These are phyloP conservation scores for Boletus reticuloceps DNA, from an alignment of 768 basidiomycete species.

Conservation along the genomic window DNA sequence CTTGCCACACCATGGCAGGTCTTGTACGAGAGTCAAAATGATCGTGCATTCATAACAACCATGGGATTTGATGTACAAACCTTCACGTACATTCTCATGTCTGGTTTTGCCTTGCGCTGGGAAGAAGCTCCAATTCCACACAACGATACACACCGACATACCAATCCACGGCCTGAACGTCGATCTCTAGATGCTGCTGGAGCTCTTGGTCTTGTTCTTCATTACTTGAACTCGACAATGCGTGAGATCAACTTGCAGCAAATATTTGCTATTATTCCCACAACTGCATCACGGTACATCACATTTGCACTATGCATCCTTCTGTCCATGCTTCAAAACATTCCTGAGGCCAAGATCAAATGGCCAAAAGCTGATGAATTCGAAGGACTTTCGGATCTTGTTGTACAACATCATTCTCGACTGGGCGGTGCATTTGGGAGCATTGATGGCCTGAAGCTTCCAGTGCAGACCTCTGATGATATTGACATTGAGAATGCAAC, in stretches of 20 bases:
- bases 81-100: not conserved
- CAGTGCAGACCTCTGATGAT: no score
- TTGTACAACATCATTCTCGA: no score
- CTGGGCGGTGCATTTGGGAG: no score
- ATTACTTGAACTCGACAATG: constrained; percentile 41
- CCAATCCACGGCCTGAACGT: constrained; percentile 19
- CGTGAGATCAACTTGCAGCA: constrained; percentile 36
- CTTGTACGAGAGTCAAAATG: no score
- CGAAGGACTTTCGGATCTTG: no score
- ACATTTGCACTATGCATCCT: constrained; percentile 33
- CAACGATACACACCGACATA: not conserved
- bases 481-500: no score
- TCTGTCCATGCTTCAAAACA: constrained; percentile 23
- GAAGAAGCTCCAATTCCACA: not conserved
- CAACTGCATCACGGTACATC: constrained; percentile 37
- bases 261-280: constrained; percentile 42
- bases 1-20: no score
- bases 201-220: constrained; percentile 40
- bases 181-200: constrained; percentile 35
- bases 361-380: no score
- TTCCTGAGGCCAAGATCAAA: constrained; percentile 24
- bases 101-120: not conserved
- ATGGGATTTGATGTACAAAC: not conserved
- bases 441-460: no score
- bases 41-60: not conserved